phyloP scores from a whole-genome alignment of 176 grass and related monocot species.

The Themeda triandra region DNA sequence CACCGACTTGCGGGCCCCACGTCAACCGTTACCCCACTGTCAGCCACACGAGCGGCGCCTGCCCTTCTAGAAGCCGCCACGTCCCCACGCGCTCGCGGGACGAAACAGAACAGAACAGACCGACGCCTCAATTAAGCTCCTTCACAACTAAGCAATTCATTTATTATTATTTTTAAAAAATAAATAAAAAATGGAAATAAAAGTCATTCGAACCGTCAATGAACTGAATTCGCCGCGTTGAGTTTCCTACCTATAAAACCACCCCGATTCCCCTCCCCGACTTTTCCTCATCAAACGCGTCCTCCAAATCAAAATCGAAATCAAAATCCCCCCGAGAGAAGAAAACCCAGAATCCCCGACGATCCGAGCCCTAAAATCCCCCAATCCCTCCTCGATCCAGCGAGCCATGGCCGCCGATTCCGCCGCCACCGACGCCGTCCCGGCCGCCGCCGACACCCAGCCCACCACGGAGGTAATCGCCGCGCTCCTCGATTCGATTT shows the following conservation, averaged over 20 bases:
- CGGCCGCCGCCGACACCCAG: slow-evolving; percentile 17
- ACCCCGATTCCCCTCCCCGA: neutral
- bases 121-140: slow-evolving; percentile 1
- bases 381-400: neutral
- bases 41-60: neutral
- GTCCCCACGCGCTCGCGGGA: slow-evolving; percentile 5
- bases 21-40: rapidly evolving
- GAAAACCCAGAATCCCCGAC: neutral
- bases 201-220: neutral
- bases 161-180: neutral
- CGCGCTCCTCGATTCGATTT: no score
- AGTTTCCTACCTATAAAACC: neutral
- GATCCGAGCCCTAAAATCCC: neutral
- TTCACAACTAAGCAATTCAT: slow-evolving; percentile 26
- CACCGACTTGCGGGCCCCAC: neutral
- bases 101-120: neutral
- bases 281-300: neutral
- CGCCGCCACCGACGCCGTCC: slow-evolving; percentile 8
- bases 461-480: neutral
- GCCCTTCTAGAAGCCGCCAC: slow-evolving; percentile 31
- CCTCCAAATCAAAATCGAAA: neutral
- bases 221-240: neutral
- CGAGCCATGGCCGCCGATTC: slow-evolving; percentile 28
- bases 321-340: neutral
- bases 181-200: no score